phyloP scores from a whole-genome alignment of 352 stramenopile genomes.

The Phytopythium mirpurense region DNA sequence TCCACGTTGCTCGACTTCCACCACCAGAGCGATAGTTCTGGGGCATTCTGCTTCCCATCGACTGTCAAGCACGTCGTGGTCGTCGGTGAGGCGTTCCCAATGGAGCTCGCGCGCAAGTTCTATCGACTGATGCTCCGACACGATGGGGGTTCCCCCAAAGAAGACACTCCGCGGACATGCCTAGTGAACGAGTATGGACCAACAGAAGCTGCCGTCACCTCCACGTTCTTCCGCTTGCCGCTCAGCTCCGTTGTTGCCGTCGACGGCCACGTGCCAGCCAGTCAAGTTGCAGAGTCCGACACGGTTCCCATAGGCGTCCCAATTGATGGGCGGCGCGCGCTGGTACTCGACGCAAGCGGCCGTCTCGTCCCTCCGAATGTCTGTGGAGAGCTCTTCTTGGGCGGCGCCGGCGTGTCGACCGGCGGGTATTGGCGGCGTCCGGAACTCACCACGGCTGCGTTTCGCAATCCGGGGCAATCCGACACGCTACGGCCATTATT shows the following conservation, averaged over 20 bases:
- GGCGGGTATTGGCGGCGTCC: slow-evolving; percentile 53
- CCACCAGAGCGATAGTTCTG: slow-evolving; percentile 3
- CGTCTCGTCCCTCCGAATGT: slow-evolving; percentile 45
- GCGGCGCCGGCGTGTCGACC: slow-evolving; percentile 48
- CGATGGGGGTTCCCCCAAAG: too few species aligned
- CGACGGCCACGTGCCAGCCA: not conserved
- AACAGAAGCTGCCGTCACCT: slow-evolving; percentile 46
- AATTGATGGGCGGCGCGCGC: slow-evolving; percentile 33
- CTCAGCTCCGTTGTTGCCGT: not conserved
- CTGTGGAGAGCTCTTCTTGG: slow-evolving; percentile 62
- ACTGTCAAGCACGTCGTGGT: slow-evolving; percentile 34
- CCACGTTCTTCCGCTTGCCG: slow-evolving; percentile 30
- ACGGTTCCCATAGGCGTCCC: slow-evolving; percentile 53
- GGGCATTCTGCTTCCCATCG: slow-evolving; percentile 17
- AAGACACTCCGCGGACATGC: slow-evolving; percentile 10
- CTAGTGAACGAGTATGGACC: slow-evolving; percentile 53
- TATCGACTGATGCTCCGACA: slow-evolving; percentile 19
- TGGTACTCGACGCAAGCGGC: slow-evolving; percentile 46
- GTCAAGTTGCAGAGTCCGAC: slow-evolving; percentile 5
- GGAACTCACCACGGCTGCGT: slow-evolving; percentile 13
- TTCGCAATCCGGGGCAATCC: slow-evolving; percentile 15
- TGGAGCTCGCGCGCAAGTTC: slow-evolving; percentile 39
- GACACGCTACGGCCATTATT: not conserved
- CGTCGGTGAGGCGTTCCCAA: slow-evolving; percentile 37
- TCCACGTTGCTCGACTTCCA: slow-evolving; percentile 43